phyloP scores from a whole-genome alignment of 2,329 filamentous ascomycete species.

The Fusarium xylarioides region DNA sequence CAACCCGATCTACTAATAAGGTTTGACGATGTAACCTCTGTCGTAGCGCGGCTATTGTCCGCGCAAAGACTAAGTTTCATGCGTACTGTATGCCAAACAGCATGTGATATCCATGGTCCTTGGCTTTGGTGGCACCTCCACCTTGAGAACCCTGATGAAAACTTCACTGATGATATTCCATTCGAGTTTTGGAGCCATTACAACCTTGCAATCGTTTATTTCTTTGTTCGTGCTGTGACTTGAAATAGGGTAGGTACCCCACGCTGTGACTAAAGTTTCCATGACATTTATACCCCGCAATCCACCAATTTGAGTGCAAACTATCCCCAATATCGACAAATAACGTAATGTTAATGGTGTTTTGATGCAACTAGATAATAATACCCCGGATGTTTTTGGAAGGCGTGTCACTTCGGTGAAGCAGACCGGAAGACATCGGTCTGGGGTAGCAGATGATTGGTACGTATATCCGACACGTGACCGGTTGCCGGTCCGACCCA shows the following conservation, averaged over 20 bases:
- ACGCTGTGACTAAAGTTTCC: slow-evolving; percentile 9
- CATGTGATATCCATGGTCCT: background rate
- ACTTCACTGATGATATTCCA: too few species aligned
- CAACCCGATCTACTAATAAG: too few species aligned
- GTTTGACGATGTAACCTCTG: background rate
- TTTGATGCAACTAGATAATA: slow-evolving; percentile 23
- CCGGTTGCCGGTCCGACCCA: slow-evolving; percentile 28
- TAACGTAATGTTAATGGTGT: slow-evolving; percentile 8
- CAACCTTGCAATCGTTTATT: background rate
- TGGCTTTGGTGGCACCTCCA: background rate
- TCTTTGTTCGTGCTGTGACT: background rate
- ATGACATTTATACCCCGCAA: background rate
- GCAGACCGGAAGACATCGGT: slow-evolving; percentile 21
- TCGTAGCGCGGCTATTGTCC: background rate
- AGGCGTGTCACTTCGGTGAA: slow-evolving; percentile 20
- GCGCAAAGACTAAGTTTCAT: accelerated
- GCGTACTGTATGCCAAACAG: too few species aligned
- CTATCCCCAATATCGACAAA: background rate
- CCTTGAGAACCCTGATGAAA: background rate
- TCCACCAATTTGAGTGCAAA: background rate
- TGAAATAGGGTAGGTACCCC: background rate
- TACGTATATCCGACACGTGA: slow-evolving; percentile 21
- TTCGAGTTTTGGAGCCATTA: background rate
- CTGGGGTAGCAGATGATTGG: slow-evolving; percentile 12
- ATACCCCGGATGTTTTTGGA: slow-evolving; percentile 21